Conservation (phyloP, 2,329 filamentous ascomycete genomes). For the Microcyclosporella mali region DNA sequence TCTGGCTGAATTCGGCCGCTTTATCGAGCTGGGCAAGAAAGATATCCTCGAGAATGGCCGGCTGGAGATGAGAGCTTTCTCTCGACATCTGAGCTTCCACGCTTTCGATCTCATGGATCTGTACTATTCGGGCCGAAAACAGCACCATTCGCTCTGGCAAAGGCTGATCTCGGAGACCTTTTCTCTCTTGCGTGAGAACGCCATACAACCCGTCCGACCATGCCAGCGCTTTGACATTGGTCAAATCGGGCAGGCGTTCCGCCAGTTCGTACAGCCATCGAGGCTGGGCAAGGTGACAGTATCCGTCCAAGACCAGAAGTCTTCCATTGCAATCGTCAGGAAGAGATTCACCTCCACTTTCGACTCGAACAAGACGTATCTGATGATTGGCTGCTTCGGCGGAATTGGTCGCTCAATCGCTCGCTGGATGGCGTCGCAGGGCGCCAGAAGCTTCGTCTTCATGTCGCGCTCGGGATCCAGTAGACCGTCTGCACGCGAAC, state of each 20-base stretch:
- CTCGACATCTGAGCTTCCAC: background rate
- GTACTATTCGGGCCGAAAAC: background rate
- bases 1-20: constrained; percentile 26
- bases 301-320: background rate
- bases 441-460: constrained; percentile 16
- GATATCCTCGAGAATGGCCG: constrained; percentile 10
- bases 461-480: background rate
- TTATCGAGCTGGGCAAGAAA: constrained; percentile 24
- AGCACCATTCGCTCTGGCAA: background rate
- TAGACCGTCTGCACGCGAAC: background rate
- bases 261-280: background rate
- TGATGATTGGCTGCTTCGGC: constrained; percentile 5
- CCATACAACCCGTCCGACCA: background rate
- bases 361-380: constrained; percentile 11
- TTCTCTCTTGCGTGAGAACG: background rate
- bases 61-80: constrained; percentile 14
- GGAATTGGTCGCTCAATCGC: constrained; percentile 6
- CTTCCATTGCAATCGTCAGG: background rate
- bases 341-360: constrained; percentile 11
- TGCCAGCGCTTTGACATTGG: background rate
- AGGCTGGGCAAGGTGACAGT: constrained; percentile 1
- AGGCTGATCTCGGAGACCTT: background rate
- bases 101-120: constrained; percentile 2
- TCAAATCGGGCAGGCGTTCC: background rate
- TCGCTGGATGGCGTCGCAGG: background rate